phyloP scores from a whole-genome alignment of 108 stramenopile species.

The Asterionellopsis glacialis region DNA sequence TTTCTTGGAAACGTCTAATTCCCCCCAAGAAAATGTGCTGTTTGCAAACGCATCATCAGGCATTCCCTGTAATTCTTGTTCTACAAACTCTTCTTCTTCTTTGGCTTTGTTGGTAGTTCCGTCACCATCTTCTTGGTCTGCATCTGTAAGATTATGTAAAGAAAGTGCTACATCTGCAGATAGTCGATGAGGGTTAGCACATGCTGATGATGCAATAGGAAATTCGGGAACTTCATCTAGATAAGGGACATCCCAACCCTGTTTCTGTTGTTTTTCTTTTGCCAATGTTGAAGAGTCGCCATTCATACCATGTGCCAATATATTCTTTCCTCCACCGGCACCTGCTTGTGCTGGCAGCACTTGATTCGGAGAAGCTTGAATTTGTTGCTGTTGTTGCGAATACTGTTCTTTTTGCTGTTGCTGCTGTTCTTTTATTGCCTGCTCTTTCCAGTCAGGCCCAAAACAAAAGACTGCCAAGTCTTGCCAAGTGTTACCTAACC shows the following conservation, averaged over 20 bases:
- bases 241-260: conserved; percentile 78
- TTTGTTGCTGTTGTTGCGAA: conserved; percentile 1
- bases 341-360: background rate
- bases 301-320: too few relatives aligned
- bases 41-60: conserved; percentile 34
- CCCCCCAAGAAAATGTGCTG: too few relatives aligned
- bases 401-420: conserved; percentile 19
- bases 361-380: background rate
- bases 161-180: conserved; percentile 33
- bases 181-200: conserved; percentile 73
- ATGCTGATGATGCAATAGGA: conserved; percentile 38
- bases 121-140: background rate
- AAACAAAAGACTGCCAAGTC: conserved; percentile 75
- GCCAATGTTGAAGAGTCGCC: background rate
- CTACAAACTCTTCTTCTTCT: conserved; percentile 5
- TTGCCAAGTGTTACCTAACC: conserved; percentile 50
- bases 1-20: too few relatives aligned
- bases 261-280: background rate
- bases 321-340: conserved; percentile 35
- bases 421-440: too few relatives aligned
- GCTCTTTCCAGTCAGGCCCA: conserved; percentile 62
- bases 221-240: conserved; percentile 52
- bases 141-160: conserved; percentile 36
- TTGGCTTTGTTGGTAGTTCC: too few relatives aligned
- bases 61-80: conserved; percentile 24